These are phyloP conservation scores for Verticillium zaregamsianum DNA, from an alignment of 2,329 filamentous ascomycete species.

Conservation along the genomic window DNA sequence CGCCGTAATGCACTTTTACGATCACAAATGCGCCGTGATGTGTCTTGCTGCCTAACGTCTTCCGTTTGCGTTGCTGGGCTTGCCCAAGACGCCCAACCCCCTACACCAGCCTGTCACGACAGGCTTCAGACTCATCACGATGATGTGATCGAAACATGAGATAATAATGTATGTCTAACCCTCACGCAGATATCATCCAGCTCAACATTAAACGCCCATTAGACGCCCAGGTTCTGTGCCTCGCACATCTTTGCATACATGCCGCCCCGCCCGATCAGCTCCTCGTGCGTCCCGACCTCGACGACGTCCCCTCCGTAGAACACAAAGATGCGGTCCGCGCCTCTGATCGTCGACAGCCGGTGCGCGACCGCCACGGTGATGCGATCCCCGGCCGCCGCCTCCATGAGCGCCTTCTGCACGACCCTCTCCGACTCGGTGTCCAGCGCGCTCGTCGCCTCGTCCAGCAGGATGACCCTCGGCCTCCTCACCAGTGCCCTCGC, in stretches of 20 bases:
- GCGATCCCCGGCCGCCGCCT: slow-evolving; percentile 8
- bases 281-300: slow-evolving; percentile 34
- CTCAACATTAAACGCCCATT: not conserved
- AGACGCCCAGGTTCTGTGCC: slow-evolving; percentile 9
- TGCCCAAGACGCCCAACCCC: no score
- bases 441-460: slow-evolving; percentile 64
- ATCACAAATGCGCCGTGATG: not conserved
- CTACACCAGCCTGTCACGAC: no score
- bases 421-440: slow-evolving; percentile 53
- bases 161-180: no score
- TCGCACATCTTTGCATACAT: slow-evolving; percentile 5
- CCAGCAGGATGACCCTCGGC: slow-evolving; percentile 60
- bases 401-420: slow-evolving; percentile 42
- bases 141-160: no score
- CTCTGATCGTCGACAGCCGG: slow-evolving; percentile 35
- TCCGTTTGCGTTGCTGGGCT: no score
- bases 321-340: slow-evolving; percentile 39
- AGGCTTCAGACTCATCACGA: no score
- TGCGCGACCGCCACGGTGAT: slow-evolving; percentile 34
- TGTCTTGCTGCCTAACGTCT: no score
- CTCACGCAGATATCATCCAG: no score
- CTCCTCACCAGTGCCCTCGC: slow-evolving; percentile 58
- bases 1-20: not conserved
- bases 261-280: slow-evolving; percentile 14
- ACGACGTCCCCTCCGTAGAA: slow-evolving; percentile 35